Percentiles rank a stretch among this genome's conserved stretches.
These are phyloP conservation scores for Saccharomyces hybrid DNA, from an alignment of 1,139 yeast species.

Conservation along the genomic window DNA sequence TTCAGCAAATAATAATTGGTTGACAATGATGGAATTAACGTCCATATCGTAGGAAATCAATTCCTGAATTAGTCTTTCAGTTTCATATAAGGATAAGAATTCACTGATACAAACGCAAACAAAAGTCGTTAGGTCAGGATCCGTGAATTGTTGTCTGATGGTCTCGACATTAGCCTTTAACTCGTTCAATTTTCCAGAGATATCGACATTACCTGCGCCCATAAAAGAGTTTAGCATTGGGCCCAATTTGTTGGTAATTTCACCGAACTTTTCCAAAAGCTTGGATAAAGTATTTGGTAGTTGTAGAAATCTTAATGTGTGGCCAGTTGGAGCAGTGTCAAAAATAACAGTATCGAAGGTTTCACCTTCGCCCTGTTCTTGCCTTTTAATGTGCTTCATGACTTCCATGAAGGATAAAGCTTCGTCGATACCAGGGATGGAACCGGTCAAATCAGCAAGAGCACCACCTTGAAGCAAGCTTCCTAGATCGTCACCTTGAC, in stretches of 20 bases:
- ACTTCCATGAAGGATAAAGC: constrained; percentile 97
- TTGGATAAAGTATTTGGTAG: constrained; percentile 87
- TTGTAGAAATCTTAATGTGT: constrained; percentile 87
- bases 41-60: constrained; percentile 91
- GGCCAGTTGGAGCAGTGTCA: constrained; percentile 98
- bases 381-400: constrained; percentile 87
- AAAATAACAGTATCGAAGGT: constrained; percentile 81
- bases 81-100: constrained; percentile 88
- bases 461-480: constrained; percentile 32
- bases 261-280: constrained; percentile 77
- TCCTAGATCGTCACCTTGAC: constrained; percentile 21
- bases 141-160: constrained; percentile 89
- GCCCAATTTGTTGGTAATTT: constrained; percentile 78
- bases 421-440: constrained; percentile 97
- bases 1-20: constrained; percentile 83
- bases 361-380: constrained; percentile 41
- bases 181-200: constrained; percentile 73
- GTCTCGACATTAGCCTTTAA: constrained; percentile 76
- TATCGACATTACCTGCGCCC: constrained; percentile 59
- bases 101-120: constrained; percentile 97
- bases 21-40: constrained; percentile 89
- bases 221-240: constrained; percentile 73
- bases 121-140: constrained; percentile 93
- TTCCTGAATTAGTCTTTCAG: constrained; percentile 96
- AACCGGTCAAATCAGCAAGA: constrained; percentile 84